These are phyloP conservation scores for Crucihimalaya himalaica DNA, from an alignment of 345 rosid genomes.

Conservation along the genomic window DNA sequence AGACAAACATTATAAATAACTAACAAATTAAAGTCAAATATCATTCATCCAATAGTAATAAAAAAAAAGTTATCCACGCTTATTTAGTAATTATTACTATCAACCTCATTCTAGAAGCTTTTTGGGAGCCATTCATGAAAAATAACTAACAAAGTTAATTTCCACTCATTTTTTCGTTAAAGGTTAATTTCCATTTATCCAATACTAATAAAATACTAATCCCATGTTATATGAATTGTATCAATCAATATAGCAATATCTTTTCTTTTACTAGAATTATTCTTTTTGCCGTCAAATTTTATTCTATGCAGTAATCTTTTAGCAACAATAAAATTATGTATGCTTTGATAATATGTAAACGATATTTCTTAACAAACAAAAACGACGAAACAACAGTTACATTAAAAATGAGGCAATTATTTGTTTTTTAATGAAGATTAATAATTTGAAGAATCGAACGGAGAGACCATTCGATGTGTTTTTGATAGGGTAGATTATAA, in stretches of 20 bases:
- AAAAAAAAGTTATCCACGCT: neutral
- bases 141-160: conserved; percentile 2
- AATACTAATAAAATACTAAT: neutral
- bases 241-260: neutral
- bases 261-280: too few species aligned
- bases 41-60: neutral
- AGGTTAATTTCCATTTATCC: neutral
- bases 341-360: neutral
- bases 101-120: neutral
- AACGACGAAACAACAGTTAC: too few species aligned
- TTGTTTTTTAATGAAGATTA: too few species aligned
- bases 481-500: neutral
- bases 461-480: neutral
- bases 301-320: neutral
- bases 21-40: neutral
- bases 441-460: neutral
- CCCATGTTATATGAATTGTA: neutral
- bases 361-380: neutral
- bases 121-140: neutral
- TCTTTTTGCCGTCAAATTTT: neutral
- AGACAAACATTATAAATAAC: neutral
- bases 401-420: neutral
- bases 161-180: neutral
- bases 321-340: too few species aligned
- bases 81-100: neutral